Percentiles rank a stretch among this genome's conserved stretches.
These are phyloP conservation scores for Blumeriella jaapii DNA, from an alignment of 2,329 filamentous ascomycete species.

Conservation along the genomic window DNA sequence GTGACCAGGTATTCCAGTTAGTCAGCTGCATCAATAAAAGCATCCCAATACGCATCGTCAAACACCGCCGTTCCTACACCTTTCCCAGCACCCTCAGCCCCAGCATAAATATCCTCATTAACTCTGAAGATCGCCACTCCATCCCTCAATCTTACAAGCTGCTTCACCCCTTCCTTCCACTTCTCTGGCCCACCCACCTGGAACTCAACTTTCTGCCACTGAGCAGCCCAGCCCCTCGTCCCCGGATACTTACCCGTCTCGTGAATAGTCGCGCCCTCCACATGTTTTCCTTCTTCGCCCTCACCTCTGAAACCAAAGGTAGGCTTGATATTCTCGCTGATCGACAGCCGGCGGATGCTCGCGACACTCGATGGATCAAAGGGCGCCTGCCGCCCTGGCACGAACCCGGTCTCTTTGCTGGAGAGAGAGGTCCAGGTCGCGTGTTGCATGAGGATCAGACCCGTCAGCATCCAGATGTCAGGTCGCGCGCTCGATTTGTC, in stretches of 20 bases:
- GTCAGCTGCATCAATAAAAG: conserved; percentile 15
- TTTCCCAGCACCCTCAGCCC: conserved; percentile 5
- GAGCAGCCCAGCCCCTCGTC: conserved; percentile 16
- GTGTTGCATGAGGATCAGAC: conserved; percentile 20
- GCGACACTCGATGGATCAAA: conserved; percentile 16
- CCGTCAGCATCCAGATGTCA: conserved; percentile 18
- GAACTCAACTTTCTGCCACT: conserved; percentile 14
- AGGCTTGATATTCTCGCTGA: conserved; percentile 16
- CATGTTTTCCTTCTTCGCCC: conserved; percentile 6
- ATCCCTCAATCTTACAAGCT: conserved; percentile 10
- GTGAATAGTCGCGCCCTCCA: conserved; percentile 13
- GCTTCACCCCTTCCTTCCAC: conserved; percentile 5
- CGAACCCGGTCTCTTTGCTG: conserved; percentile 10
- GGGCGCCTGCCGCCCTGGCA: conserved; percentile 13
- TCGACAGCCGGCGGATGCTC: conserved; percentile 13
- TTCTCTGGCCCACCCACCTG: conserved; percentile 5
- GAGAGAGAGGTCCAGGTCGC: conserved; percentile 18
- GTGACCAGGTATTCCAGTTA: conserved; percentile 1
- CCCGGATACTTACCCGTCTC: conserved; percentile 22
- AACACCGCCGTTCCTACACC: neutral
- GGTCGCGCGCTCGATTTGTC: conserved; percentile 5
- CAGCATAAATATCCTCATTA: conserved; percentile 7
- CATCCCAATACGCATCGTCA: conserved; percentile 16
- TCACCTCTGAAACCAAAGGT: conserved; percentile 10
- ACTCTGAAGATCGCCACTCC: conserved; percentile 6